Evolutionary conservation across 768 basidiomycete species (phyloP), one percentile per base, ranked within the genome.

Genomic region (Amanita brunnescens): DNA sequence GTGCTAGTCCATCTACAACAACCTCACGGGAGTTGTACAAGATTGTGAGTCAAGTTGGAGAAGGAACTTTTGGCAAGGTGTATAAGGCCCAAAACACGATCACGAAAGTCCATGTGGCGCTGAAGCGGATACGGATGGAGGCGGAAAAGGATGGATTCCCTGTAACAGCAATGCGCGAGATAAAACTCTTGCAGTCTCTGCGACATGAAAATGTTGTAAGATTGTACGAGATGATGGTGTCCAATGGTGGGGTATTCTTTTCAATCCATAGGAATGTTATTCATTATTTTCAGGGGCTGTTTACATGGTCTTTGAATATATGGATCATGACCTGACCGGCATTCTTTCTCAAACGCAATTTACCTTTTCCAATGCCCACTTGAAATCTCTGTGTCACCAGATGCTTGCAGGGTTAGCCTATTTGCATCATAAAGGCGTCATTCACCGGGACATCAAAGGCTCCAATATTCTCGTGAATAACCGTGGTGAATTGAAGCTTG

Each of bases 261-360:
- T 18, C 32, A 5, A 3, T 24, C 40, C 26, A 24, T 30, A 13
- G 55, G 12, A 53, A 52, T 38, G 40, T 57, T 53, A 29, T 21
- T 39, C 35, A 54, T 55, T 37, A 35, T 23, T 53, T 14, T 5
- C 59, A 97, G 95, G 92, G 53, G 85, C 87, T 43, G 94, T 96
- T 37, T 95, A 91, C 69, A 99, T 99, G 96, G 95, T 99, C 34
- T 92, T 98, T 61, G 94, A 98, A 66, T 99, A 99, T 67, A 90
- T 96, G 90, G 93, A 99, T 60, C 95, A 98, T 63, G 96, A 99
- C 63, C 73, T 99, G 49, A 97, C 94, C 2, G 96, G 96, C 3
- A 77, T 98, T 46, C 75, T 99, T 23, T 89, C 91, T 2, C 94
- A 97, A 69, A 87, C 80, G 1, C 86, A 91, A 61, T 89, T 97